phyloP scores from a whole-genome alignment of 768 basidiomycete genomes.

The Amanita exitialis region DNA sequence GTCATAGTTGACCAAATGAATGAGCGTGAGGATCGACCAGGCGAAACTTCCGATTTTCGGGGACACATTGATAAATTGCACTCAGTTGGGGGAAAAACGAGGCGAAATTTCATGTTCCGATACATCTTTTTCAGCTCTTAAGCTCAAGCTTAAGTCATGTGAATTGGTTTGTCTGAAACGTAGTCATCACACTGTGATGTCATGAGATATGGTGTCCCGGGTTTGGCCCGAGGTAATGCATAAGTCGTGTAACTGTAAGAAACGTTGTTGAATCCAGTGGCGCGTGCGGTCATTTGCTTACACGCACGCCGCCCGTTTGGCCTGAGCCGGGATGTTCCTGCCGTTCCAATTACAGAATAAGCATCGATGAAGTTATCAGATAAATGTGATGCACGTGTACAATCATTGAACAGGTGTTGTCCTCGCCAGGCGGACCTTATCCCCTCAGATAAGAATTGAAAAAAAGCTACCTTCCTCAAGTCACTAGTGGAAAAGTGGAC shows the following conservation, averaged over 20 bases:
- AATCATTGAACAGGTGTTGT: background rate
- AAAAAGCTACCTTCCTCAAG: background rate
- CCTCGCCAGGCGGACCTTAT: background rate
- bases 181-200: background rate
- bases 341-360: background rate
- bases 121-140: background rate
- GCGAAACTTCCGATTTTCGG: background rate
- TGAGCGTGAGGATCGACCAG: background rate
- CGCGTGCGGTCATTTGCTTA: background rate
- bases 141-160: constrained; percentile 2
- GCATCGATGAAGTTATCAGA: background rate
- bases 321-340: background rate
- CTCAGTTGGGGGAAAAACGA: background rate
- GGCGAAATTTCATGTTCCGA: background rate
- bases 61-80: background rate
- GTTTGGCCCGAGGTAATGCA: background rate
- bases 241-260: background rate
- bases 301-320: no score
- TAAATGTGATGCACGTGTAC: background rate
- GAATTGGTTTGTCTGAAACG: background rate
- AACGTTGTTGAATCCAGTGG: background rate
- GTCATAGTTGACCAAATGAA: background rate
- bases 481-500: background rate
- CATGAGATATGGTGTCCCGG: background rate
- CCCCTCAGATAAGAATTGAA: background rate